Evolutionary conservation across 2,329 filamentous ascomycete species (phyloP).

Genomic region (Apiospora marii): DNA sequence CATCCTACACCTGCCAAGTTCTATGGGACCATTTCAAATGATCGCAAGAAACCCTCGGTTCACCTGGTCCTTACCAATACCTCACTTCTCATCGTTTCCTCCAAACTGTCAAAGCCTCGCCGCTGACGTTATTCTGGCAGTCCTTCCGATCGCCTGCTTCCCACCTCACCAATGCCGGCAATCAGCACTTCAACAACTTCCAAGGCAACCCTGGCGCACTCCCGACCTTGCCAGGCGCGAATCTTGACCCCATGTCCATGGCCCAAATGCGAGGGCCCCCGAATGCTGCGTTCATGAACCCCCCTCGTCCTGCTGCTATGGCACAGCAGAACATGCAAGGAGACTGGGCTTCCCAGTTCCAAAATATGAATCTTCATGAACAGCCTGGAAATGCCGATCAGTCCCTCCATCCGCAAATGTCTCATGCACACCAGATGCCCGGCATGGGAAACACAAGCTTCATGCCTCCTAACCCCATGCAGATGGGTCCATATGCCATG

Average conservation of each 20-base stretch:
- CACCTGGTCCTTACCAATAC: not conserved
- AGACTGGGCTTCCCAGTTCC: slow-evolving; percentile 52
- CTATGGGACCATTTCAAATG: not conserved
- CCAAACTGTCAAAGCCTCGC: slow-evolving; percentile 23
- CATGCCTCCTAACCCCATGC: slow-evolving; percentile 9
- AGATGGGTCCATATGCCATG: slow-evolving; percentile 1
- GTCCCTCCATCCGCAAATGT: not conserved
- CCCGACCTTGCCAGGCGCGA: slow-evolving; percentile 21
- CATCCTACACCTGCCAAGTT: not conserved
- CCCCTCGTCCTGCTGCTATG: slow-evolving; percentile 28
- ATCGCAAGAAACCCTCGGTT: not conserved
- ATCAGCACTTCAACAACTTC: slow-evolving; percentile 32
- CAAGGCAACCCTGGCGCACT: slow-evolving; percentile 29
- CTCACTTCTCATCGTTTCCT: not conserved
- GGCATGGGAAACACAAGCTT: not conserved
- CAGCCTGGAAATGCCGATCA: not conserved
- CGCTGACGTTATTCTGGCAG: slow-evolving; percentile 26
- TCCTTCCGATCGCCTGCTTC: slow-evolving; percentile 33
- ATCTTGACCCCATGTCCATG: slow-evolving; percentile 13
- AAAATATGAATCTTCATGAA: slow-evolving; percentile 48
- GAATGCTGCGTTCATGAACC: slow-evolving; percentile 28
- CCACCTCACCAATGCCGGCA: slow-evolving; percentile 24
- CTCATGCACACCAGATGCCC: not conserved
- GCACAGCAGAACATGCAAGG: slow-evolving; percentile 28
- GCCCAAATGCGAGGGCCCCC: slow-evolving; percentile 6